Evolutionary conservation across 192 early-diverging fungal species (phyloP).

Genomic region (Backusella liffmaniae): DNA sequence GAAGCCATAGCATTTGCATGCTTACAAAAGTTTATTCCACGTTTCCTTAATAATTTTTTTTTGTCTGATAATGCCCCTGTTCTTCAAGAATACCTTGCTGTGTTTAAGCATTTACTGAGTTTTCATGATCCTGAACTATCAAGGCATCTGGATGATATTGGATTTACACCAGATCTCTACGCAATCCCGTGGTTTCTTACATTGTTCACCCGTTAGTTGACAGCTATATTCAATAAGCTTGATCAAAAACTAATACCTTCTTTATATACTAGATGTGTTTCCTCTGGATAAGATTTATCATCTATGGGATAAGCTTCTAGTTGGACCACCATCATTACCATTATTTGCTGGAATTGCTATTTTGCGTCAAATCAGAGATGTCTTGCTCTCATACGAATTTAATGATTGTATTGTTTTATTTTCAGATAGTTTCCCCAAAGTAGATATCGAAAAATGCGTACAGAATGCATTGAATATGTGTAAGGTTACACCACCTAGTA

Average conservation of each 20-base stretch:
- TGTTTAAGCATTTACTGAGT: constrained; percentile 63
- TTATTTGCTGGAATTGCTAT: constrained; percentile 71
- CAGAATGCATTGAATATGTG: constrained; percentile 59
- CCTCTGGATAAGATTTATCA: constrained; percentile 79
- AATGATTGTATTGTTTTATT: constrained; percentile 55
- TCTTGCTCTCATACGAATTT: constrained; percentile 65
- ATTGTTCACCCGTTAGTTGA: constrained; percentile 70
- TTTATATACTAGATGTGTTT: constrained; percentile 68
- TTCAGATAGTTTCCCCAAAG: constrained; percentile 58
- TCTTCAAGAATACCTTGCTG: constrained; percentile 67
- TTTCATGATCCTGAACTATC: constrained; percentile 77
- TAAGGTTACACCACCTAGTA: constrained; percentile 67
- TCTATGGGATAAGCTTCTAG: constrained; percentile 75
- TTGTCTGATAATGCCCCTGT: constrained; percentile 66
- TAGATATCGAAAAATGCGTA: constrained; percentile 73
- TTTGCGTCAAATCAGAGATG: constrained; percentile 62
- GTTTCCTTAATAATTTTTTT: constrained; percentile 71
- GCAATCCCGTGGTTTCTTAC: constrained; percentile 86
- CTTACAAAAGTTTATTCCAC: constrained; percentile 62
- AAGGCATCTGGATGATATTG: constrained; percentile 57
- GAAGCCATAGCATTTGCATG: constrained; percentile 72
- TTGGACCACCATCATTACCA: constrained; percentile 61
- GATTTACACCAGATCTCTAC: constrained; percentile 69
- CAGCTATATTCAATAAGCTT: background rate
- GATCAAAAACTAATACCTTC: background rate